Conservation (phyloP, 2,329 filamentous ascomycete species). For the Cladobotryum protrusum region DNA sequence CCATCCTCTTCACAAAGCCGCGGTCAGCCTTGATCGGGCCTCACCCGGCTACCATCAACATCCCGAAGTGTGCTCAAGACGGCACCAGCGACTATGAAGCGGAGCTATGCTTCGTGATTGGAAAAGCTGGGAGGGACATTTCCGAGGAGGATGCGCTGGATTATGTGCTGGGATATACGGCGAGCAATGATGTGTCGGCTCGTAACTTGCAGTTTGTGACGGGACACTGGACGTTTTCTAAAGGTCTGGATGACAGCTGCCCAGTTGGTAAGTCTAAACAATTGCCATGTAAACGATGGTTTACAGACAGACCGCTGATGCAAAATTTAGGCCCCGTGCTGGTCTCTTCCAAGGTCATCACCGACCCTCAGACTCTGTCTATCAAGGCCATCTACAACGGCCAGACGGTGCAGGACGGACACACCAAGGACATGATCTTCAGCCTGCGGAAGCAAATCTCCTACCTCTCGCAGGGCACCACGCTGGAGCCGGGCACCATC, state of each 20-base stretch:
- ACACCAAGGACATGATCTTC: constrained; percentile 39
- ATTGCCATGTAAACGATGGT: too few species aligned
- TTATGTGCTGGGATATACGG: constrained; percentile 51
- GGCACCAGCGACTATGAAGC: constrained; percentile 41
- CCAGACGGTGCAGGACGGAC: constrained; percentile 37
- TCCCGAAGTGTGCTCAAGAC: constrained; percentile 34
- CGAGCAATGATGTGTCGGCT: constrained; percentile 47
- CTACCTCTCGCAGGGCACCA: constrained; percentile 34
- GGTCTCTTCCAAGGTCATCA: constrained; percentile 16
- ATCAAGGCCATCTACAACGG: constrained; percentile 28
- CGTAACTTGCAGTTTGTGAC: constrained; percentile 33
- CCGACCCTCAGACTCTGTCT: constrained; percentile 37
- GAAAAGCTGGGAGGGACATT: constrained; percentile 41
- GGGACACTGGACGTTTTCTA: neutral
- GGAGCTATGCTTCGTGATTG: constrained; percentile 45
- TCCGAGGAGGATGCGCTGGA: constrained; percentile 39
- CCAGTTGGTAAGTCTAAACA: neutral
- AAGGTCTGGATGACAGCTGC: neutral
- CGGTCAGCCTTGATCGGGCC: constrained; percentile 12
- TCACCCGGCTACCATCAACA: constrained; percentile 15
- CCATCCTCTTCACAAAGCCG: constrained; percentile 18
- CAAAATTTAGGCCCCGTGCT: constrained; percentile 22
- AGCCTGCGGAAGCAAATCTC: constrained; percentile 32
- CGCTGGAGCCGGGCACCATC: constrained; percentile 38
- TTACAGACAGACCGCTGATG: too few species aligned